These are phyloP conservation scores for Fallopia convolvulus DNA, from an alignment of 148 eudicot species.

Conservation along the genomic window DNA sequence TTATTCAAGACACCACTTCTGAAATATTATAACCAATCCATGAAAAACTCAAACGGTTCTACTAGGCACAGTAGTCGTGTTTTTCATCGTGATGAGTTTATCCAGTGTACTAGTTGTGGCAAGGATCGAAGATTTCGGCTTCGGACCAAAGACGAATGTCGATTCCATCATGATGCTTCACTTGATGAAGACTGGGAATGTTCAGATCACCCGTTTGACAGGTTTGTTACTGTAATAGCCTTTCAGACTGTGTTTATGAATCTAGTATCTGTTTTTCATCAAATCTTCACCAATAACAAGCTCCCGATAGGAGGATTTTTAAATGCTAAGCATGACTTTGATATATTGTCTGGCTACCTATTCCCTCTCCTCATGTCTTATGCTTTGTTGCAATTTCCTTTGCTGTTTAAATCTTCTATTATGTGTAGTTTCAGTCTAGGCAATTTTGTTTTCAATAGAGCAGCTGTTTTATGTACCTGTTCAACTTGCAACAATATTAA, in stretches of 20 bases:
- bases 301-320: background rate
- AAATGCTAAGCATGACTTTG: background rate
- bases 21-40: slow-evolving; percentile 44
- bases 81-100: slow-evolving; percentile 72
- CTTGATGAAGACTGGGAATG: slow-evolving; percentile 52
- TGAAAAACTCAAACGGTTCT: slow-evolving; percentile 30
- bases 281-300: background rate
- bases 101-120: slow-evolving; percentile 42
- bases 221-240: slow-evolving; percentile 26
- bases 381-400: background rate
- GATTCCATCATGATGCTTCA: slow-evolving; percentile 55
- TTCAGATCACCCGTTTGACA: slow-evolving; percentile 50
- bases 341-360: background rate
- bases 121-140: slow-evolving; percentile 64
- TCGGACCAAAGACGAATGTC: slow-evolving; percentile 55
- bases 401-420: background rate
- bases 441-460: no score
- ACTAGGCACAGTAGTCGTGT: slow-evolving; percentile 24
- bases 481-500: background rate
- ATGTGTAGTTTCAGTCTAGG: background rate
- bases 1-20: slow-evolving; percentile 50
- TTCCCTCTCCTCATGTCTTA: background rate
- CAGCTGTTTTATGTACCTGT: background rate
- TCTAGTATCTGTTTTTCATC: background rate
- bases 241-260: background rate